These are phyloP conservation scores for Saccharomyces hybrid DNA, from an alignment of 1,139 yeast species.

Conservation along the genomic window DNA sequence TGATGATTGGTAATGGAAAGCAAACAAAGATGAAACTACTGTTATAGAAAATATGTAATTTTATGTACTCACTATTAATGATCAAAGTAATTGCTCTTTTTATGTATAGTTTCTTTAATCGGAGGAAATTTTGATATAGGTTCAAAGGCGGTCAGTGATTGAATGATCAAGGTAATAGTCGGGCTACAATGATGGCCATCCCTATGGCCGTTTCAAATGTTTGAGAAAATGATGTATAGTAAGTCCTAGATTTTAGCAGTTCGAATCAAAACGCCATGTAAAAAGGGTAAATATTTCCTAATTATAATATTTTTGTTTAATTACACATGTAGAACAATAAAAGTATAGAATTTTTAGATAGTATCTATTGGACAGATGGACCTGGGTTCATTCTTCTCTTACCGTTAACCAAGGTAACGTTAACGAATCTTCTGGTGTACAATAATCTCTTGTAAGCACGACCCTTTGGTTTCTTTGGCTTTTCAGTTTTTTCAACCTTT, in stretches of 20 bases:
- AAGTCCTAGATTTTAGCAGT: neutral
- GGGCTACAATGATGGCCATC: neutral
- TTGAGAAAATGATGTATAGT: neutral
- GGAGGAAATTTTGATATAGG: neutral
- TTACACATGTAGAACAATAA: neutral
- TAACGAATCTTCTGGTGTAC: too few species aligned
- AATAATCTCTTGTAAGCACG: too few species aligned
- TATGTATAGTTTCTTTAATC: neutral
- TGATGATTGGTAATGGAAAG: constrained; percentile 47
- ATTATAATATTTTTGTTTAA: neutral
- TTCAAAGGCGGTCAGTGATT: neutral
- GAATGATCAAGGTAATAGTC: neutral
- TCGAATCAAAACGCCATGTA: neutral
- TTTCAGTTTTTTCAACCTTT: too few species aligned
- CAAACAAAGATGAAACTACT: neutral
- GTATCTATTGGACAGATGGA: neutral
- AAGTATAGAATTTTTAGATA: neutral
- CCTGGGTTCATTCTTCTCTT: too few species aligned
- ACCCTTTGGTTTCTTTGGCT: too few species aligned
- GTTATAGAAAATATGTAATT: neutral
- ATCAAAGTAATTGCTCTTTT: neutral
- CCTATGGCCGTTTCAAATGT: neutral
- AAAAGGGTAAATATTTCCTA: neutral
- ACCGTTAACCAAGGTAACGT: too few species aligned
- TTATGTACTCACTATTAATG: neutral